phyloP scores from a whole-genome alignment of 1,284 basidiomycete genomes.

The Laetiporus sulphureus region DNA sequence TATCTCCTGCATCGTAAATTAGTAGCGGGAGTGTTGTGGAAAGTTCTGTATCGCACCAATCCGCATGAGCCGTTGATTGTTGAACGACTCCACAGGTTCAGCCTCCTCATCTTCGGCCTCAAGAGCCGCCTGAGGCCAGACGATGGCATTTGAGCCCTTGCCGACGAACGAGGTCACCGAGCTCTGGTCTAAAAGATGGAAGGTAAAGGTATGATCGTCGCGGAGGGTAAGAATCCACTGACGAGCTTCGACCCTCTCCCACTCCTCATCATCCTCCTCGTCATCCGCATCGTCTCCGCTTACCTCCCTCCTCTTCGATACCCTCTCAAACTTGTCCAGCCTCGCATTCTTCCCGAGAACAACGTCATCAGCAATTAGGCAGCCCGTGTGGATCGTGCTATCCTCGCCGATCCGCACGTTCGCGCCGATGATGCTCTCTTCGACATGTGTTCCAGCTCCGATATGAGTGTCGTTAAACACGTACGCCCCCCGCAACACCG shows the following conservation, averaged over 20 bases:
- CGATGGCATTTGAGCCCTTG: constrained; percentile 56
- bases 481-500: constrained; percentile 68
- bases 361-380: constrained; percentile 78
- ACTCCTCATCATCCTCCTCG: constrained; percentile 49
- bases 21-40: constrained; percentile 1
- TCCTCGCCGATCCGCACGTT: constrained; percentile 69
- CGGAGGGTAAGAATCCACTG: constrained; percentile 16
- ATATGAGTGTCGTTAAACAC: constrained; percentile 78
- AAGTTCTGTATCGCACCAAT: constrained; percentile 39
- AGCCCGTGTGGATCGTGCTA: constrained; percentile 58
- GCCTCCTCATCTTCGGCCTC: constrained; percentile 54
- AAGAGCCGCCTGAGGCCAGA: constrained; percentile 53
- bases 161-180: constrained; percentile 46
- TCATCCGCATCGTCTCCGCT: constrained; percentile 29
- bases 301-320: constrained; percentile 44
- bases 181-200: constrained; percentile 29
- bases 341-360: constrained; percentile 68
- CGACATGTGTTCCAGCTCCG: constrained; percentile 71
- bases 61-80: constrained; percentile 65
- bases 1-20: constrained; percentile 42
- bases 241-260: constrained; percentile 62
- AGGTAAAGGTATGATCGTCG: background rate
- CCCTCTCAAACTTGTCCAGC: constrained; percentile 64
- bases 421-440: constrained; percentile 75
- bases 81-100: constrained; percentile 51